Base-by-base conservation (phyloP, 495 filamentous ascomycete genomes). In the Penicillium angulare region DNA sequence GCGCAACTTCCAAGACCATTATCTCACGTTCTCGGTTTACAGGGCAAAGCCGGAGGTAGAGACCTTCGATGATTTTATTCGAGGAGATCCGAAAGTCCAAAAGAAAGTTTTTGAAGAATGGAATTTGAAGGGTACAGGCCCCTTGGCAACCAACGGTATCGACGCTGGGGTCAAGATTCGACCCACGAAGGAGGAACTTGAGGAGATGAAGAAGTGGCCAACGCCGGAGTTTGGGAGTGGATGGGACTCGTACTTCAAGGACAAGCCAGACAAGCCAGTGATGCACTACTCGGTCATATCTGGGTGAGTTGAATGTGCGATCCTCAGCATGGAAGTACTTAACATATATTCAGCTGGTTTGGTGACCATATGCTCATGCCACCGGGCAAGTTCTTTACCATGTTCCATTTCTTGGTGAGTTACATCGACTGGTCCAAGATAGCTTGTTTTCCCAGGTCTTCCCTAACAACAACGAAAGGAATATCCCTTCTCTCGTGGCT, bases 1-100 rank as follows among this genome's bases (percentile, higher is more conserved):
- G 48, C 76, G 85, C 24, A 91, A 91, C 68, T 91, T 90, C 79
- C 88, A 91, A 63, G 87, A 91, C 65, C 88, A 92, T 55, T 90
- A 93, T 62, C 79, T 93, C 26, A 89, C 86, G 2, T 90, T 92
- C 65, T 82, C 87, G 3, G 78, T 81, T 38, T 91, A 78, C 60
- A 74, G 88, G 31, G 88, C 87, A 24, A 90, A 90, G 73, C 88
- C 87, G 2, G 81, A 86, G 22, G 82, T 82, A 6, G 87, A 93
- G 57, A 83, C 80, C 2, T 93, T 91, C 56, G 88, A 90, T 61
- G 87, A 90, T 65, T 92, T 93, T 64, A 74, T 86, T 2, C 79
- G 88, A 31, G 88, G 88, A 33, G 85, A 85, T 48, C 84, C 86
- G 0, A 79, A 83, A 60, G 80, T 85, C 0, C 84, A 88, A 60